Evolutionary conservation across 441 rosid species (phyloP).

Genomic region (Flueggea neowawraea): DNA sequence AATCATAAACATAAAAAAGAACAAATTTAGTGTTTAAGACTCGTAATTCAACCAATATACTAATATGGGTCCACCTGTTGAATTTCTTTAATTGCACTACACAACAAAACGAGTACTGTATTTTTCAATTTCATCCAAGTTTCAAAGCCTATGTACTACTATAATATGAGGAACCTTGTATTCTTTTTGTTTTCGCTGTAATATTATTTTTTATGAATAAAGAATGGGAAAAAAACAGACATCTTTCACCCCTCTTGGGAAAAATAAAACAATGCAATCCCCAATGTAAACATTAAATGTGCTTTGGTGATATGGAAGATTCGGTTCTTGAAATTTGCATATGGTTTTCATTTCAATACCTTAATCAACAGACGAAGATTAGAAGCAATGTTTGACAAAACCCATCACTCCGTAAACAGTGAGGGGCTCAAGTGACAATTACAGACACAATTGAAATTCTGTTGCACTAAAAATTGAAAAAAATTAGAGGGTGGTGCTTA

Average conservation of each 20-base stretch:
- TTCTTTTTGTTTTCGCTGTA: slow-evolving; percentile 11
- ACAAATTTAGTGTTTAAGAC: too few relatives aligned
- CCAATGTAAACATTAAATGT: slow-evolving; percentile 59
- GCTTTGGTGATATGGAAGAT: slow-evolving; percentile 61
- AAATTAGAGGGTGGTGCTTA: too few relatives aligned
- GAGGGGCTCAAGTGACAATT: too few relatives aligned
- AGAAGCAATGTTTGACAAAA: too few relatives aligned
- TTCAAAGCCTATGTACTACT: slow-evolving; percentile 13
- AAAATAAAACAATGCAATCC: slow-evolving; percentile 15
- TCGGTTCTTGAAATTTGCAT: slow-evolving; percentile 50
- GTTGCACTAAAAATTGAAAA: too few relatives aligned
- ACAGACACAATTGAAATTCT: too few relatives aligned
- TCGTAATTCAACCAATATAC: neutral
- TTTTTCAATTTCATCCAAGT: slow-evolving; percentile 21
- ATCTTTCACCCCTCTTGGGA: slow-evolving; percentile 48
- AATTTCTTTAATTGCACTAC: neutral
- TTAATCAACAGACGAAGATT: too few relatives aligned
- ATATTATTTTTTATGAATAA: slow-evolving; percentile 10
- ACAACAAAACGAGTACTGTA: slow-evolving; percentile 20
- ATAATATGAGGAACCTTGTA: slow-evolving; percentile 17
- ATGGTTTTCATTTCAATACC: too few relatives aligned
- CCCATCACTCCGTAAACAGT: too few relatives aligned
- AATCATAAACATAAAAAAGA: too few relatives aligned
- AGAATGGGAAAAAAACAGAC: slow-evolving; percentile 48
- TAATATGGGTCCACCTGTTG: slow-evolving; percentile 10